Conservation (phyloP, 2,329 filamentous ascomycete species). For the Neonectria magnoliae region DNA sequence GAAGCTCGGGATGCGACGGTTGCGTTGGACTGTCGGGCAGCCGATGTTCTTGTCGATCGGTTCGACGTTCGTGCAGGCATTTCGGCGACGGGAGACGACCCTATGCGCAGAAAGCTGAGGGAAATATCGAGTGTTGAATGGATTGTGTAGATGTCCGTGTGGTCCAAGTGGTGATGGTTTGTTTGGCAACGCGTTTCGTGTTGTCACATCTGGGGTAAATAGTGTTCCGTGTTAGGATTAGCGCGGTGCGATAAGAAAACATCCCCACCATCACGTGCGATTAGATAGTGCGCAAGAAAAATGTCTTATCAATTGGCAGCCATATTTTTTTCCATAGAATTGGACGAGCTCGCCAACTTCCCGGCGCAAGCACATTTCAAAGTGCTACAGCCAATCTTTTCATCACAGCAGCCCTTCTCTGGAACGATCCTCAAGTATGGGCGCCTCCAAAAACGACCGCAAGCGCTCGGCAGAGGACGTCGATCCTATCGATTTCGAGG, state of each 20-base stretch:
- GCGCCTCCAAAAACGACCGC: conserved; percentile 44
- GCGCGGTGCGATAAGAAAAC: conserved; percentile 18
- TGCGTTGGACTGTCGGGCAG: conserved; percentile 28
- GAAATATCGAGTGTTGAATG: conserved; percentile 8
- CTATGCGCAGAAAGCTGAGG: conserved; percentile 16
- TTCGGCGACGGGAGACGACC: conserved; percentile 18
- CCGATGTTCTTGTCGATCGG: conserved; percentile 58
- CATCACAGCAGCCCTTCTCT: conserved; percentile 3
- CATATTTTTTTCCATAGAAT: conserved; percentile 34
- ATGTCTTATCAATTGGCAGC: conserved; percentile 26
- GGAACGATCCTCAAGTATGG: conserved; percentile 37
- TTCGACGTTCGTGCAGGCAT: conserved; percentile 64
- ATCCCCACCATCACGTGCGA: conserved; percentile 48
- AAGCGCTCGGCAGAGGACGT: conserved; percentile 51
- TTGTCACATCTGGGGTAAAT: conserved; percentile 44
- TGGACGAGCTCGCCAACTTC: conserved; percentile 1
- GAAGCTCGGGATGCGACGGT: conserved; percentile 51
- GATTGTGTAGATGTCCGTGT: conserved; percentile 16
- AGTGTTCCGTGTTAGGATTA: conserved; percentile 47
- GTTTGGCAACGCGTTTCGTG: conserved; percentile 44
- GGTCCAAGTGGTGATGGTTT: conserved; percentile 32
- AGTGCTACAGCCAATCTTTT: conserved; percentile 18
- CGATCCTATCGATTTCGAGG: conserved; percentile 43
- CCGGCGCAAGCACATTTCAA: conserved; percentile 26
- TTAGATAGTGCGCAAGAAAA: conserved; percentile 39